phyloP scores from a whole-genome alignment of 805 yeast genomes.

The Suhomyces tanzawaensis region DNA sequence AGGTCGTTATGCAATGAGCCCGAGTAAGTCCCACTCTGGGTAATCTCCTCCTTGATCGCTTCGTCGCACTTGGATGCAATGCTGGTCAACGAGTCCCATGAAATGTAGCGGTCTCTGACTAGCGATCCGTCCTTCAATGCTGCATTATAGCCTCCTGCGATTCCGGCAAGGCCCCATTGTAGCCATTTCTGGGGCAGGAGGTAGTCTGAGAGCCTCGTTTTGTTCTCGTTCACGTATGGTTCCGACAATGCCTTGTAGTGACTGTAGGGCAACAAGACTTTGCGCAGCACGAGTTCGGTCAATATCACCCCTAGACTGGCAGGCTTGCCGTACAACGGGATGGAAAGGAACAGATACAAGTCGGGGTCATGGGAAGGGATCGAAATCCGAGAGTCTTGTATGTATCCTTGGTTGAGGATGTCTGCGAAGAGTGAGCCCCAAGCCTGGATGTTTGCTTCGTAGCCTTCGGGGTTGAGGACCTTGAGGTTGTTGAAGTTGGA shows the following conservation, averaged over 20 bases:
- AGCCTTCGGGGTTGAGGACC: constrained; percentile 41
- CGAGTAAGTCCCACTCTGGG: constrained; percentile 14
- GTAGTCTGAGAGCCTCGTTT: constrained; percentile 1
- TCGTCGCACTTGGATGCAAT: constrained; percentile 5
- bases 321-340: constrained; percentile 34
- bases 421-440: constrained; percentile 26
- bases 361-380: constrained; percentile 15
- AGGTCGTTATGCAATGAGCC: constrained; percentile 14
- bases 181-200: constrained; percentile 14
- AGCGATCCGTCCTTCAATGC: constrained; percentile 13
- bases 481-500: constrained; percentile 31
- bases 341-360: constrained; percentile 17
- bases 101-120: constrained; percentile 22
- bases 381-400: constrained; percentile 17
- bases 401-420: constrained; percentile 16
- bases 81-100: constrained; percentile 18
- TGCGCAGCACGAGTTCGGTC: constrained; percentile 20
- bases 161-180: constrained; percentile 11
- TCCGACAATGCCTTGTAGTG: constrained; percentile 4
- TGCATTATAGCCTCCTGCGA: constrained; percentile 8
- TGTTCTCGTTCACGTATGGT: background rate
- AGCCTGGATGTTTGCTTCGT: constrained; percentile 40
- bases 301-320: constrained; percentile 23
- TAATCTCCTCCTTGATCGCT: constrained; percentile 7
- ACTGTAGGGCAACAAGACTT: constrained; percentile 20